Evolutionary conservation across 148 eudicot species (phyloP), one percentile per base, ranked within the genome.

Genomic region (Beta vulgaris): DNA sequence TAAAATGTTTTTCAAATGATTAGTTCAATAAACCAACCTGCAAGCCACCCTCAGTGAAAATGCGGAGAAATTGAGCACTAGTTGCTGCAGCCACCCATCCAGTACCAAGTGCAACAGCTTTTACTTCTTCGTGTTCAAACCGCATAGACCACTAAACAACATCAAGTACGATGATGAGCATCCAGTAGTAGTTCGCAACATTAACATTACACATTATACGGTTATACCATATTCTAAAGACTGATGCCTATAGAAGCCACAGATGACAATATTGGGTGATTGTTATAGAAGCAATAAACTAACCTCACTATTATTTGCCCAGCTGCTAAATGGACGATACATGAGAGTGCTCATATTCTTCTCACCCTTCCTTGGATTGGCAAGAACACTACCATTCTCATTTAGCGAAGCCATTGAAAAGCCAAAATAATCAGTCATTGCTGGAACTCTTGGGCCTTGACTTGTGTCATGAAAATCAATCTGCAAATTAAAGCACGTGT

Each of bases 231-330:
- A 26, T 36, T 36, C 39, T 44, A 1, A 63, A 60, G 44, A 69
- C 34, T n/a, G 11, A 13, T 35, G 53, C 57, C 18, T 36, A 32
- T 25, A 14, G 55, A 34, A 34, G 14, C 10, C 1, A n/a, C 62
- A 48, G 39, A 25, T 39, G 32, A 32, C 28, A 19, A 19, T 19
- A 54, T 3, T 23, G 69, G 51, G 77, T 36, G 15, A 72, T 31
- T 53, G 31, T 6, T 2, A 44, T 48, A 66, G 65, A 23, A n/a
- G 72, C 26, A 64, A 71, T 42, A 19, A 73, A 67, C 86, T 29
- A 31, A 96, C 99, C 98, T 96, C 98, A 48, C 99, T 96, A 68
- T 96, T 96, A 75, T 87, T 92, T 76, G 98, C 99, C 99, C 99
- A 96, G 79, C 94, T 92, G 78, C 89, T 87, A 78, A 96, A 96